Evolutionary conservation across 2,329 filamentous ascomycete species (phyloP).

Genomic region (Colletotrichum liriopes): DNA sequence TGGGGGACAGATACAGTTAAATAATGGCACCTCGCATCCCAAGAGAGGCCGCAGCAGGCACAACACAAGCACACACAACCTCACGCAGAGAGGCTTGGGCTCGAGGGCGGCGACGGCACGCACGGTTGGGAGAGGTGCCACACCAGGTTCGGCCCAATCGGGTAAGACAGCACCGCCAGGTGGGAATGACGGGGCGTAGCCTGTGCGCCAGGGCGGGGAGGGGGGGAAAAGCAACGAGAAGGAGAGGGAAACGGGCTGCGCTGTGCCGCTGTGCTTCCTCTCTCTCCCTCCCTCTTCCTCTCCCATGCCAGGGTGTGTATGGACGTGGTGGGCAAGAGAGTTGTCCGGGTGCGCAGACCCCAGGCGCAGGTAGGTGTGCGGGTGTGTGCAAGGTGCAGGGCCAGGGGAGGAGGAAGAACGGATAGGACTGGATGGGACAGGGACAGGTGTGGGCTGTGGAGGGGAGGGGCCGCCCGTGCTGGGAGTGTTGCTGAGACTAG

Average conservation of each 20-base stretch:
- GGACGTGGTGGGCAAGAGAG: neutral
- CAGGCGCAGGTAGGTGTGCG: conserved; percentile 5
- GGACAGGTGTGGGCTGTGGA: conserved; percentile 21
- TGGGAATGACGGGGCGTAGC: conserved; percentile 29
- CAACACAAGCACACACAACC: conserved; percentile 13
- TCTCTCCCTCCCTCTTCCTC: neutral
- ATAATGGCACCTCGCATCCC: conserved; percentile 36
- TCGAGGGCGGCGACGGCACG: conserved; percentile 26
- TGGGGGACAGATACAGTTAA: conserved; percentile 50
- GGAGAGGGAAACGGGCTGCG: neutral
- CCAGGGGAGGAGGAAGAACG: neutral
- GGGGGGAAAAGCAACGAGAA: conserved; percentile 1
- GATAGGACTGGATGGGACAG: neutral
- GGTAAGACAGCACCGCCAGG: conserved; percentile 34
- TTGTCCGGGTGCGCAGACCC: conserved; percentile 11
- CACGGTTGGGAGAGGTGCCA: conserved; percentile 35
- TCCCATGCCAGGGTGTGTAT: conserved; percentile 2
- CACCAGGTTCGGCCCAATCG: conserved; percentile 37
- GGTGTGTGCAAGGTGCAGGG: conserved; percentile 12
- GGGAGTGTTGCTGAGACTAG: conserved; percentile 25
- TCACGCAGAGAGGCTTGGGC: conserved; percentile 22
- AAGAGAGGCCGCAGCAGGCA: conserved; percentile 34
- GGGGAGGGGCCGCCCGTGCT: conserved; percentile 35
- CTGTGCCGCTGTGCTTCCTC: neutral
- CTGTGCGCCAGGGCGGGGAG: conserved; percentile 3